Conservation (phyloP, 2,329 filamentous ascomycete species). For the Cercospora zeina region DNA sequence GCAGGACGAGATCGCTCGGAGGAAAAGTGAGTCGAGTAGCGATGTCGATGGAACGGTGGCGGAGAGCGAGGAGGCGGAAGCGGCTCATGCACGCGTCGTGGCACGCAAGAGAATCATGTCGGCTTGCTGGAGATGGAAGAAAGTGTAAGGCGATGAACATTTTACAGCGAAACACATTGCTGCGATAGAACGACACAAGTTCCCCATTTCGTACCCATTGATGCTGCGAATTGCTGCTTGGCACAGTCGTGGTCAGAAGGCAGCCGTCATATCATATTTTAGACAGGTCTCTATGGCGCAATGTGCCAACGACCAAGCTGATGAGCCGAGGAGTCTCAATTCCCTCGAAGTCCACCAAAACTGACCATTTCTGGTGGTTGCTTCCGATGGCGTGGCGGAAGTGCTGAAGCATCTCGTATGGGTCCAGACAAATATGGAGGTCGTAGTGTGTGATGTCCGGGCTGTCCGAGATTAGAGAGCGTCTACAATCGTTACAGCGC, state of each 20-base stretch:
- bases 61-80: conserved; percentile 30
- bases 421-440: too few relatives aligned
- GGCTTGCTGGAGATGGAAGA: conserved; percentile 38
- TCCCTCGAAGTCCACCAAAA: too few relatives aligned
- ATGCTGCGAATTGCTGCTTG: not conserved
- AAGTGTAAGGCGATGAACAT: conserved; percentile 29
- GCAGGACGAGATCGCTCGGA: conserved; percentile 46
- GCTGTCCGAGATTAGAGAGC: too few relatives aligned
- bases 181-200: not conserved
- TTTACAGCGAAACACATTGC: not conserved
- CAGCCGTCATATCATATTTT: too few relatives aligned
- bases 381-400: too few relatives aligned
- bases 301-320: too few relatives aligned
- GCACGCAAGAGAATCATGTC: conserved; percentile 35
- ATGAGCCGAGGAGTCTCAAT: too few relatives aligned
- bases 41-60: conserved; percentile 33
- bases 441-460: too few relatives aligned
- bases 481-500: too few relatives aligned
- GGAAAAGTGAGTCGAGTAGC: conserved; percentile 33
- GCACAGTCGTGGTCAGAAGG: not conserved
- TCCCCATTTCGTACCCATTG: not conserved
- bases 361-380: too few relatives aligned
- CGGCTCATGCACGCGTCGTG: conserved; percentile 28
- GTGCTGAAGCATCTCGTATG: too few relatives aligned
- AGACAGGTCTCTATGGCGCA: too few relatives aligned